Base-by-base conservation (phyloP, 2,329 filamentous ascomycete species). In the Fusarium duplospermum region DNA sequence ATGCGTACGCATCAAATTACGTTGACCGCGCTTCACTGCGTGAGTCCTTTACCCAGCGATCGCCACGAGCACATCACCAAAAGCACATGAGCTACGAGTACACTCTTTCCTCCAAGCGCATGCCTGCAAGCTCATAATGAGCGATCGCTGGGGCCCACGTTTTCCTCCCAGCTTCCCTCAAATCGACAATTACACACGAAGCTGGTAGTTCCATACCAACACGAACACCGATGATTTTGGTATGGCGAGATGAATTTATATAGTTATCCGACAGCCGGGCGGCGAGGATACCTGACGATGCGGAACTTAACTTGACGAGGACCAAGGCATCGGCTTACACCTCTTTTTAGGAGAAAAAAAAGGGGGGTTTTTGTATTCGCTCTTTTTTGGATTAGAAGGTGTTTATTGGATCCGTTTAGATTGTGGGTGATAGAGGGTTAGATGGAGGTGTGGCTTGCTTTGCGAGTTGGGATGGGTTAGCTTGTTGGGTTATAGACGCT, bases 141-240 rank as follows among this genome's bases (percentile, higher is more conserved):
- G 67, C 66, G 31, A 40, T 61, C 52, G 50, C 72, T 74, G 72
- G 72, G 72, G 50, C 62, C 65, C 72, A 75, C 72, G 72, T 74
- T 74, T 36, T 57, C 35, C 52, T 62, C 72, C 69, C 64, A 72
- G 72, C 24, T 58, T 50, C 60, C 22, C 38, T 36, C 36, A 45
- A 45, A 60, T 9, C 16, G 42, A 50, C 61, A 69, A 60, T 6
- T 35, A 56, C 50, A 36, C 14, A 54, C 35, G 29, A 22, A 66
- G 47, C 60, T 57, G 72, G 72, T 73, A 70, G 27, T 52, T 52
- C 72, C 69, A 74, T 74, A 60, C 72, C 62, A 70, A 70, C 50
- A 64, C 13, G 62, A 71, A 10, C 11, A 56, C 64, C 69, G 29
- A 36, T 56, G 69, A 20, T 50, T 62, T 33, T 20, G 29, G 64